Evolutionary conservation across 257 asterid genomes (phyloP), one percentile per base, ranked within the genome.

Genomic region (Ophiorrhiza pumila): DNA sequence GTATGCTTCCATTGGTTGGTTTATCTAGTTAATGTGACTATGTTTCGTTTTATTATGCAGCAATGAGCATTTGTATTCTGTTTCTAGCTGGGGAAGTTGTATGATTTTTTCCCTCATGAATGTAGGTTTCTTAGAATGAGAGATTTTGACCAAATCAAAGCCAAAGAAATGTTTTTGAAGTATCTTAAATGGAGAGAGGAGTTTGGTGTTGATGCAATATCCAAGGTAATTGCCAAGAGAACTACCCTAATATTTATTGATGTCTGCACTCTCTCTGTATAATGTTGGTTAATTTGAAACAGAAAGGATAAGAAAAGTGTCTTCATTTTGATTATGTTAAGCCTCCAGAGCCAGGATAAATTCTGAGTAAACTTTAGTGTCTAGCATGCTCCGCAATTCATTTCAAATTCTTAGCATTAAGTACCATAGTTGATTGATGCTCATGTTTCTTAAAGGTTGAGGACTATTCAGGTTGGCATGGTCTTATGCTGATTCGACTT

Each of bases 111-210:
- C 47, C 65, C 13, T 47, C 49, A 13, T 78, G 61, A 25, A 52
- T 74, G 69, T 87, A 90, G 97, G 78, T 91, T 89, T 78, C 93
- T 91, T 63, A 82, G 93, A 77, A 80, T 86, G 91, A 81, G 97
- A 79, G 90, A 87, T 72, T 91, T 83, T 59, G 87, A 91, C 79
- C 65, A 83, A 56, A 55, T 10, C 63, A 83, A 82, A 79, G 87
- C 97, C 18, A 89, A 83, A 80, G 91, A 82, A 42, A 76, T 81
- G 84, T 87, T 83, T 67, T 56, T 83, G 76, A 84, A 81, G 52
- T 89, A 83, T 71, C 81, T 91, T 41, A 85, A 82, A 78, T 91
- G 97, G 96, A 81, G 93, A 23, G 86, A 87, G 69, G 97, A 89
- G 65, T 87, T 74, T 69, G 79, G 86, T 14, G 89, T 89, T 63